Evolutionary conservation across 805 yeast genomes (phyloP).

Genomic region (Ogataea kodamae): DNA sequence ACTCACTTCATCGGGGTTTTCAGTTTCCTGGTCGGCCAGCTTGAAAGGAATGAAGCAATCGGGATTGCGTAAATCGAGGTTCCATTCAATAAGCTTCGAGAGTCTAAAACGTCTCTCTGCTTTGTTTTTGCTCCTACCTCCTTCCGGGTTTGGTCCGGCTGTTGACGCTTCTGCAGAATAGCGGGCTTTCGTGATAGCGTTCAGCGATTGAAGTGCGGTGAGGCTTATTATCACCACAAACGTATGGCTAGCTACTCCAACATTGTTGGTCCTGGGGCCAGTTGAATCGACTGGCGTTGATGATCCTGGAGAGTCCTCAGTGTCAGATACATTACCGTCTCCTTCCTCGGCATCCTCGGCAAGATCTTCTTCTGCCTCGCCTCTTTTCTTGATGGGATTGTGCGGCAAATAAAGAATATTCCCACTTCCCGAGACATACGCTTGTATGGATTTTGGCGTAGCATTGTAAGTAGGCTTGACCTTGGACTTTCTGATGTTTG

Average conservation of each 20-base stretch:
- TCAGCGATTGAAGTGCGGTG: constrained; percentile 37
- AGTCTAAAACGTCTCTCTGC: constrained; percentile 42
- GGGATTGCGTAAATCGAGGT: constrained; percentile 38
- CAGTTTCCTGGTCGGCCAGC: constrained; percentile 6
- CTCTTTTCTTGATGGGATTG: constrained; percentile 31
- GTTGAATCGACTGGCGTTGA: not conserved
- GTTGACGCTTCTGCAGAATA: constrained; percentile 42
- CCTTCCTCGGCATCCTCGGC: constrained; percentile 28
- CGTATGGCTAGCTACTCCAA: constrained; percentile 40
- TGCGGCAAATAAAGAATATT: constrained; percentile 34
- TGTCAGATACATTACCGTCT: constrained; percentile 21
- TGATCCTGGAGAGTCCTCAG: constrained; percentile 10
- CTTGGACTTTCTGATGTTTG: constrained; percentile 13
- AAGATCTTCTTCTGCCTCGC: constrained; percentile 23
- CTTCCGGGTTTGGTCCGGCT: no score
- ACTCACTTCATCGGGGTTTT: constrained; percentile 17
- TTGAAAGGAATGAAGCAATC: constrained; percentile 36
- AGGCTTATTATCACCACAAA: constrained; percentile 50
- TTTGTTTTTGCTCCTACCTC: no score
- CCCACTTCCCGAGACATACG: constrained; percentile 33
- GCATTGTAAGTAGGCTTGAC: constrained; percentile 9
- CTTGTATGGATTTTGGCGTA: constrained; percentile 16
- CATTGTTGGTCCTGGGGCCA: constrained; percentile 14
- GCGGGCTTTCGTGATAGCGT: constrained; percentile 37
- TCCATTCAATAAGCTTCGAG: constrained; percentile 41